These are phyloP conservation scores for Thraustotheca clavata DNA, from an alignment of 352 stramenopile genomes.

Conservation along the genomic window DNA sequence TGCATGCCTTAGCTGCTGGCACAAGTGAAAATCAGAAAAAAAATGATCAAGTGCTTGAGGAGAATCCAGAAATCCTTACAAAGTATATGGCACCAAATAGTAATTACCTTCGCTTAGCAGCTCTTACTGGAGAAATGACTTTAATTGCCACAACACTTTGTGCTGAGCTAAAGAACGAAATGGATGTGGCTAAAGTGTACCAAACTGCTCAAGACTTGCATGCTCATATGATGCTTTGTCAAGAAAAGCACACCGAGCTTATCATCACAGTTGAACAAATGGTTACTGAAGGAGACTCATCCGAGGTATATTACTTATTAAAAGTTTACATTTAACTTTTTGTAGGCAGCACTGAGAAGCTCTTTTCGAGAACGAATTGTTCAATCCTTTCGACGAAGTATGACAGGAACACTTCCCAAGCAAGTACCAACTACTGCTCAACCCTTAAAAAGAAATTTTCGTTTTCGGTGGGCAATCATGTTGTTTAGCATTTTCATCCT, in stretches of 20 bases:
- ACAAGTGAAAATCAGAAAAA: background rate
- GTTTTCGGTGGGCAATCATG: constrained; percentile 53
- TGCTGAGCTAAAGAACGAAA: constrained; percentile 33
- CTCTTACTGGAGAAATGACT: constrained; percentile 51
- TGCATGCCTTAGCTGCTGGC: constrained; percentile 12
- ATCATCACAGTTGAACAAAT: constrained; percentile 54
- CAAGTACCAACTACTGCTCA: background rate
- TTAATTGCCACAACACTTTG: constrained; percentile 54
- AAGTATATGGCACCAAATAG: constrained; percentile 72
- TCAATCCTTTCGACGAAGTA: background rate
- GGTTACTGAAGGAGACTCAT: constrained; percentile 35
- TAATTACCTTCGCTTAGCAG: constrained; percentile 47
- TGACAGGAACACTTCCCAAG: background rate
- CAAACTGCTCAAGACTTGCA: constrained; percentile 50
- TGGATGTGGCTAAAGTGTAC: constrained; percentile 34
- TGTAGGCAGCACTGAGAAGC: background rate
- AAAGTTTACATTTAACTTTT: background rate
- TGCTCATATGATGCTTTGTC: constrained; percentile 38
- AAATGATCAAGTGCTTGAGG: constrained; percentile 31
- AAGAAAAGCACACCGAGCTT: constrained; percentile 46
- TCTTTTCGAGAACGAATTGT: constrained; percentile 5
- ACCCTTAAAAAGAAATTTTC: too few species aligned
- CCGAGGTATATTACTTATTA: constrained; percentile 22
- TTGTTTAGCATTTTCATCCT: constrained; percentile 67
- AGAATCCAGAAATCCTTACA: constrained; percentile 67